phyloP scores from a whole-genome alignment of 148 eudicot species.

The Rhododendron henanense region DNA sequence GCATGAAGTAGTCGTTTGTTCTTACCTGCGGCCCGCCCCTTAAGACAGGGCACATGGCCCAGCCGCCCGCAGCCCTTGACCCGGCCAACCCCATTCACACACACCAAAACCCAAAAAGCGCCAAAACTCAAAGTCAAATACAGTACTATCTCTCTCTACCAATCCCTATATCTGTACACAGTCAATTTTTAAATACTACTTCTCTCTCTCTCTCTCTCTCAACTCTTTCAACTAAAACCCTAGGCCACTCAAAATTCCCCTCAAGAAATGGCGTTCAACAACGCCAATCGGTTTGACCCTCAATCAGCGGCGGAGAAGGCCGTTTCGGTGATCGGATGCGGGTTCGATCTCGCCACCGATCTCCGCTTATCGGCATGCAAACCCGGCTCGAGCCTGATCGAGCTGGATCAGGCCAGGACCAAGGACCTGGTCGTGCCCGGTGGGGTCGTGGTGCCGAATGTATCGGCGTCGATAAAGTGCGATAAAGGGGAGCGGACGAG shows the following conservation, averaged over 20 bases:
- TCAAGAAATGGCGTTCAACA: conserved; percentile 27
- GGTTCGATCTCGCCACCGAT: conserved; percentile 65
- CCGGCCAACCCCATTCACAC: not conserved
- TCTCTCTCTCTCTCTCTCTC: not conserved
- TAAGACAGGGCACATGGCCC: not conserved
- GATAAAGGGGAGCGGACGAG: conserved; percentile 95
- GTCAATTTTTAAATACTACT: not conserved
- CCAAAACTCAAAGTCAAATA: not conserved
- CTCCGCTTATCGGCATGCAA: conserved; percentile 68
- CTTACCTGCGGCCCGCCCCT: not conserved
- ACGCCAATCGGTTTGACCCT: conserved; percentile 44
- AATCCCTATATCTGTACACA: not conserved
- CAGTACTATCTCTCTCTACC: not conserved
- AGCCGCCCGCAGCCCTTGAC: not conserved
- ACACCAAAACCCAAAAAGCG: not conserved
- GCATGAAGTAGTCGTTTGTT: too few species aligned
- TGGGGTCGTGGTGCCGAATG: conserved; percentile 52
- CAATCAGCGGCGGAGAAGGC: conserved; percentile 81
- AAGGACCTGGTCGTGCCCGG: conserved; percentile 75
- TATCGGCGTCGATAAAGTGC: conserved; percentile 61
- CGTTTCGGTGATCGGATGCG: conserved; percentile 71
- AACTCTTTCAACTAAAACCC: conserved; percentile 4
- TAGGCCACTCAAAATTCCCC: not conserved
- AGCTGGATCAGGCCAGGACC: conserved; percentile 38
- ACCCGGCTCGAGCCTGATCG: conserved; percentile 57